Evolutionary conservation across 176 grass and related monocot genomes (phyloP).

Genomic region (Rhipidocladum racemiflorum): DNA sequence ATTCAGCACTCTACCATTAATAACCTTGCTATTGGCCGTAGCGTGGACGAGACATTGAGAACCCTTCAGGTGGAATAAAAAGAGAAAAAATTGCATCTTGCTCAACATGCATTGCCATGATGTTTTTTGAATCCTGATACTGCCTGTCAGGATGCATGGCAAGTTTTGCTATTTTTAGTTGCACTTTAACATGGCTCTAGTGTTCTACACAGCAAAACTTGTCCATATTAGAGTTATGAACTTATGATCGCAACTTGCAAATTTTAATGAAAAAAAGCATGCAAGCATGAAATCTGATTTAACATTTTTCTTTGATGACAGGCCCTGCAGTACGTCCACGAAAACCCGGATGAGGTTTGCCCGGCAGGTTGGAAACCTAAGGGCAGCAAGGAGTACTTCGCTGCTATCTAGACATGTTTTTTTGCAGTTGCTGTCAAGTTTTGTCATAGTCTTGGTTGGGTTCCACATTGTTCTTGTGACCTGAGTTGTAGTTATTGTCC

Average conservation of each 20-base stretch:
- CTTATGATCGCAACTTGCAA: background rate
- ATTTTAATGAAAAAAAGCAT: background rate
- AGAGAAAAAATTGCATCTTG: background rate
- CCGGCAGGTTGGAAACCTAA: conserved; percentile 82
- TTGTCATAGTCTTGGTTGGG: background rate
- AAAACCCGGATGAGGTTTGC: conserved; percentile 97
- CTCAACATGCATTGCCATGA: background rate
- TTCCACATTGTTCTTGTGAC: conserved; percentile 20
- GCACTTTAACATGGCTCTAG: background rate
- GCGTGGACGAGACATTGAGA: conserved; percentile 74
- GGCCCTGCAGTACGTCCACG: conserved; percentile 74
- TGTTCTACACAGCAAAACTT: background rate
- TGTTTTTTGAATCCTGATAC: background rate
- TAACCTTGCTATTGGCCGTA: conserved; percentile 71
- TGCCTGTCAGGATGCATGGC: background rate
- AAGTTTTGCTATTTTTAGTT: background rate
- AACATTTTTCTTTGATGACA: conserved; percentile 1
- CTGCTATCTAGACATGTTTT: conserved; percentile 49
- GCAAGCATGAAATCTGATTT: background rate
- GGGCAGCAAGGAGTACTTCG: conserved; percentile 70
- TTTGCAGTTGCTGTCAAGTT: background rate
- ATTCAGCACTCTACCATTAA: conserved; percentile 82
- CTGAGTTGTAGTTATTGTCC: conserved; percentile 8
- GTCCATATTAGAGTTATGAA: background rate
- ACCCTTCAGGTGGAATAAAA: conserved; percentile 66